These are phyloP conservation scores for Xylariaceae sp. DNA, from an alignment of 2,329 filamentous ascomycete species.

Conservation along the genomic window DNA sequence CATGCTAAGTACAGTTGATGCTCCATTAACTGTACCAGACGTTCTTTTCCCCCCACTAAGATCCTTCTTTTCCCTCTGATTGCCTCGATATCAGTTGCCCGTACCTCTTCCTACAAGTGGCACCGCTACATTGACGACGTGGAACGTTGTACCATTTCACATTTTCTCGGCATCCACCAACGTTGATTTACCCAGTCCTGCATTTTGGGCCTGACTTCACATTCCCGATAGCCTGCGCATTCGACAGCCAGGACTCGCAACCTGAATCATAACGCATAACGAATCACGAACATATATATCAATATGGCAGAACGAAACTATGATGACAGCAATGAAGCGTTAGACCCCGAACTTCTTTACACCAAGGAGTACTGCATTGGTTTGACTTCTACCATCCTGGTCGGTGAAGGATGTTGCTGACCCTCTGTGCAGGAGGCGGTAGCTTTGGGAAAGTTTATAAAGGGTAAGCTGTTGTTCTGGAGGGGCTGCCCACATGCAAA, in stretches of 20 bases:
- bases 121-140: slow-evolving; percentile 15
- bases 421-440: slow-evolving; percentile 71
- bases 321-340: slow-evolving; percentile 58
- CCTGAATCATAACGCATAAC: slow-evolving; percentile 20
- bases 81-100: slow-evolving; percentile 3
- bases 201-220: neutral
- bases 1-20: slow-evolving; percentile 5
- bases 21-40: slow-evolving; percentile 10
- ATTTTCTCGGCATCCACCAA: slow-evolving; percentile 1
- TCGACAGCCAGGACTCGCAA: slow-evolving; percentile 4
- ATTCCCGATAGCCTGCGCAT: neutral
- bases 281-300: slow-evolving; percentile 27
- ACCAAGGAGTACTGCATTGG: slow-evolving; percentile 91
- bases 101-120: neutral
- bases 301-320: slow-evolving; percentile 57
- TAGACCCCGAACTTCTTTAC: slow-evolving; percentile 90
- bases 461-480: slow-evolving; percentile 63
- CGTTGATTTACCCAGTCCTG: neutral
- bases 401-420: slow-evolving; percentile 34
- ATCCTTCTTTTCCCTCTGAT: slow-evolving; percentile 9
- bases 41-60: slow-evolving; percentile 10
- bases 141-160: slow-evolving; percentile 12
- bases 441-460: slow-evolving; percentile 99
- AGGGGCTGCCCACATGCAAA: neutral
- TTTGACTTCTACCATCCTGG: slow-evolving; percentile 47